Base-by-base conservation (phyloP, 1,284 basidiomycete genomes). In the Peniophora sp. region DNA sequence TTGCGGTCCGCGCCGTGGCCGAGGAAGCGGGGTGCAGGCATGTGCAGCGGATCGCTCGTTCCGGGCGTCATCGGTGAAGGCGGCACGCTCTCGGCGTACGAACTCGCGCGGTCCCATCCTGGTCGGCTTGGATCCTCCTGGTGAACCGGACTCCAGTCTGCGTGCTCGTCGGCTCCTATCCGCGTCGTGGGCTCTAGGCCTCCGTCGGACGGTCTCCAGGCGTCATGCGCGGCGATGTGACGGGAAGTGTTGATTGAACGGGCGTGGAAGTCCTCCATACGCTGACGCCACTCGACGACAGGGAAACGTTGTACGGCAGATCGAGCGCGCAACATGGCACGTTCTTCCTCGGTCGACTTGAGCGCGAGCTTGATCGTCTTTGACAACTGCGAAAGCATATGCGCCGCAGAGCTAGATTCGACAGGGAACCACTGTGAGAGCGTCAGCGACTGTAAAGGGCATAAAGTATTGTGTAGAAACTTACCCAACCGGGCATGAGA, bases 281-380 rank as follows among this genome's bases (percentile, higher is more conserved):
- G 82, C 65, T 95, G 92, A 62, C 92, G 88, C 92, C 92, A 95
- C 69, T 95, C 92, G 43, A 96, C 88, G 54, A 96, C 92, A 5
- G 92, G 92, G 86, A 96, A 96, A 63, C 92, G 88, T 62, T 95
- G 92, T 5, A 95, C 80, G 20, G 92, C 92, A 36, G 92, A 95
- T 47, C 92, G 83, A 37, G 92, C 92, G 64, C 92, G 88, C 15
- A 96, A 77, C 60, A 96, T 83, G 10, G 92, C 91, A 55, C 92
- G 85, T 59, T 95, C 92, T 66, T 95, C 87, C 59, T 91, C 81
- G 0, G 86, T 83, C 6, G 92, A 94, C 67, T 90, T 95, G 58
- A 95, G 73, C 3, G 92, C 92, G 70, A 94, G 79, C 67, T 94
- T 95, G 74, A 96, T 85, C 12, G 92, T 95, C 71, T 95, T 95